These are phyloP conservation scores for Blastocladiella emersonii DNA, from an alignment of 371 early-diverging fungal genomes.

Conservation along the genomic window DNA sequence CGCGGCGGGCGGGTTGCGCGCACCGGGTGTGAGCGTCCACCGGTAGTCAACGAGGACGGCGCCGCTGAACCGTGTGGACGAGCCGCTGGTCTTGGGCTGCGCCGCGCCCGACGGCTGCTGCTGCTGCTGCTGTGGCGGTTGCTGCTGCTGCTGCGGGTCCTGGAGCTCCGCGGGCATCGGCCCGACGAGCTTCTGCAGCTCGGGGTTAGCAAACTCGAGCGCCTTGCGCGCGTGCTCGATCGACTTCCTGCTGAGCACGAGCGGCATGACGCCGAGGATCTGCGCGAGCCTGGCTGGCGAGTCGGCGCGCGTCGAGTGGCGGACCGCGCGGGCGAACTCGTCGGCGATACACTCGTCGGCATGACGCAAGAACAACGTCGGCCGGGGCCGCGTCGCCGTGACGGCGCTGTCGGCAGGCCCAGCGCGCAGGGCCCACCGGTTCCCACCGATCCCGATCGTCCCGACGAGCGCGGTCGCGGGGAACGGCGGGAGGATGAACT, in stretches of 20 bases:
- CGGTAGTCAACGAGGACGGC: not conserved
- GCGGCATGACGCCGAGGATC: not conserved
- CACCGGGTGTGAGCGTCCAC: not conserved
- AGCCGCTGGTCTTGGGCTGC: not conserved
- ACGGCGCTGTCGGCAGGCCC: too few relatives aligned
- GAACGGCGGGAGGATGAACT: not conserved
- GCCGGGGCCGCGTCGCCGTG: too few relatives aligned
- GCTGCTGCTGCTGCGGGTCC: too few relatives aligned
- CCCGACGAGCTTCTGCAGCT: too few relatives aligned
- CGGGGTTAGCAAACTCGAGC: too few relatives aligned
- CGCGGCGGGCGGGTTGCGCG: not conserved
- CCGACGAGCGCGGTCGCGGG: not conserved
- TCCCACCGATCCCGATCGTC: not conserved
- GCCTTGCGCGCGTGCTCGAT: too few relatives aligned
- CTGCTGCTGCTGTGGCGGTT: too few relatives aligned
- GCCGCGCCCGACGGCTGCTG: too few relatives aligned
- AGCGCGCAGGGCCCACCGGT: not conserved
- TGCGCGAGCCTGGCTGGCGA: not conserved
- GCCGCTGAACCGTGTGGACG: too few relatives aligned
- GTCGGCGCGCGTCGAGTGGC: not conserved
- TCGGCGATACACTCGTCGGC: not conserved
- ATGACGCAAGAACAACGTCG: not conserved
- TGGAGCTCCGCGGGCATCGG: too few relatives aligned
- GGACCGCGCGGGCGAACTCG: not conserved
- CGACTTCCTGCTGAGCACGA: not conserved